Conservation (phyloP, 441 rosid species). For the Metrosideros polymorpha region DNA sequence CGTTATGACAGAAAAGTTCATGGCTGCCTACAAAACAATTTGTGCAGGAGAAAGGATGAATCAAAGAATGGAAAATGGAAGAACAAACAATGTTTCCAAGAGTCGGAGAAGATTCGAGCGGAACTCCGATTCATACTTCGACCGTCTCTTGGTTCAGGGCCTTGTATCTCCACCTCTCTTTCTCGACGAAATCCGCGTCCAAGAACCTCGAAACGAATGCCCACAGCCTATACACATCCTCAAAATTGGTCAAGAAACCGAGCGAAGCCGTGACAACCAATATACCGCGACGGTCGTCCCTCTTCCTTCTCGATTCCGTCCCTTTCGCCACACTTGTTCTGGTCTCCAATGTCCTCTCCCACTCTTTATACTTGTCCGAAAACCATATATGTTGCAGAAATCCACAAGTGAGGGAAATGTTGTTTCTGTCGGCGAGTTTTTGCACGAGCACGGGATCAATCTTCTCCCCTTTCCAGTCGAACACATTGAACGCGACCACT, state of each 20-base stretch:
- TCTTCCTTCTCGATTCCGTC: slow-evolving; percentile 5
- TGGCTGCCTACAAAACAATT: not conserved
- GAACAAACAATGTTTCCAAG: not conserved
- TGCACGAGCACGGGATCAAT: slow-evolving; percentile 73
- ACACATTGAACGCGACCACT: slow-evolving; percentile 73
- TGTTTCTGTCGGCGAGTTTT: slow-evolving; percentile 73
- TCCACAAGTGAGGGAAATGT: slow-evolving; percentile 59
- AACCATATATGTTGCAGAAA: slow-evolving; percentile 59
- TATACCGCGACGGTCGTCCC: slow-evolving; percentile 30
- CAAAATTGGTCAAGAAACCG: slow-evolving; percentile 76
- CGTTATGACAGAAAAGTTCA: not conserved
- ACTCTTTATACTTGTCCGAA: slow-evolving; percentile 43
- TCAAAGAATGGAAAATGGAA: not conserved
- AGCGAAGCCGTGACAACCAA: slow-evolving; percentile 65
- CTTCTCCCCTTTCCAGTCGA: slow-evolving; percentile 81
- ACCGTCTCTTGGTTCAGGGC: slow-evolving; percentile 64
- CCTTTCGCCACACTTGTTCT: slow-evolving; percentile 20
- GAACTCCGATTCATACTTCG: slow-evolving; percentile 22
- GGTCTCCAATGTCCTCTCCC: slow-evolving; percentile 41
- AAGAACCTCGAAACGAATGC: slow-evolving; percentile 67
- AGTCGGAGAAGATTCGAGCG: not conserved
- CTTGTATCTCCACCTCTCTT: slow-evolving; percentile 65
- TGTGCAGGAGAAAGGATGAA: not conserved
- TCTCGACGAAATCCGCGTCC: slow-evolving; percentile 88
- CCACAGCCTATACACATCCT: slow-evolving; percentile 80